phyloP scores from a whole-genome alignment of 768 basidiomycete genomes.

The Lentinus tigrinus region DNA sequence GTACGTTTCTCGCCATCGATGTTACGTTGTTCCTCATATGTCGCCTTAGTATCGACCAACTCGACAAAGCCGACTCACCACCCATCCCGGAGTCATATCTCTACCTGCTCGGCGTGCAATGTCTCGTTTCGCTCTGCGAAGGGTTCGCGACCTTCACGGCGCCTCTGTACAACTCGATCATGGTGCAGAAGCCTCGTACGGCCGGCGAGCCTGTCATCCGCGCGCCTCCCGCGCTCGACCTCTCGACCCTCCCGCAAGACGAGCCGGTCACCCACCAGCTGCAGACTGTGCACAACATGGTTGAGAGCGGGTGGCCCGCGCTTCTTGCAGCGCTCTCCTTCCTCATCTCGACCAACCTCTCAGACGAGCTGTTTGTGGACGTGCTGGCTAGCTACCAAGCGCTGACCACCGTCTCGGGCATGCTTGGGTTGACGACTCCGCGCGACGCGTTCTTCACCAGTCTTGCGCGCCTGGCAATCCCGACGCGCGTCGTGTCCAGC shows the following conservation, averaged over 20 bases:
- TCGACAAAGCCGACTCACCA: conserved; percentile 96
- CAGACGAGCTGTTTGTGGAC: conserved; percentile 88
- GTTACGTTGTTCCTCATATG: no score
- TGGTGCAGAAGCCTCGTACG: conserved; percentile 59
- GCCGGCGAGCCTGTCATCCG: conserved; percentile 66
- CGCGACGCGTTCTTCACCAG: conserved; percentile 91
- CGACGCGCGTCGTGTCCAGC: conserved; percentile 82
- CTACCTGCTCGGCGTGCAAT: conserved; percentile 89
- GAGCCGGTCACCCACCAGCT: conserved; percentile 58
- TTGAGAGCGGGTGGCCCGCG: conserved; percentile 89
- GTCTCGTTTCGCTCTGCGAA: conserved; percentile 81
- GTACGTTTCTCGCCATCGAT: conserved; percentile 40
- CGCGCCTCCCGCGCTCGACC: conserved; percentile 72
- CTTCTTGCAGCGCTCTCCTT: conserved; percentile 88
- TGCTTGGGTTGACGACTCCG: conserved; percentile 82
- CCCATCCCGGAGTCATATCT: conserved; percentile 91
- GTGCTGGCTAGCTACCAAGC: conserved; percentile 80
- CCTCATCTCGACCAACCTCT: conserved; percentile 86
- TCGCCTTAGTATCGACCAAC: conserved; percentile 98
- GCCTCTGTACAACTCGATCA: conserved; percentile 71
- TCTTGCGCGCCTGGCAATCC: conserved; percentile 91
- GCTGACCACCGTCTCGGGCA: conserved; percentile 85
- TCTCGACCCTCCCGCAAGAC: conserved; percentile 52
- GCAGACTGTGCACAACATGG: conserved; percentile 67
- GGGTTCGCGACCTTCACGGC: conserved; percentile 76